Evolutionary conservation across 1,139 yeast genomes (phyloP).

Genomic region (Chernovozyma sophiae-reginae): DNA sequence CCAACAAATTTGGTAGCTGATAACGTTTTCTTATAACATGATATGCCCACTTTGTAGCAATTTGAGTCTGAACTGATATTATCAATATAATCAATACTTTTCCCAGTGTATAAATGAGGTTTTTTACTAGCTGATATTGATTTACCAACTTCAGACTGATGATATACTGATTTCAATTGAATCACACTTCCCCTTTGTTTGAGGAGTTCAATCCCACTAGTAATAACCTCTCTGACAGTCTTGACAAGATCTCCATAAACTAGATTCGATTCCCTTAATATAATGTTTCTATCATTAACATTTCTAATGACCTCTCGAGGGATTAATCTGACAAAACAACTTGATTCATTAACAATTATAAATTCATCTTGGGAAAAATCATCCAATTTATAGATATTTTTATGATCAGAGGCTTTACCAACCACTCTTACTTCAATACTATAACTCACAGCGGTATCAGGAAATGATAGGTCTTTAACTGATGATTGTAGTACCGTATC

Average conservation of each 20-base stretch:
- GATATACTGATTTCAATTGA: slow-evolving; percentile 1
- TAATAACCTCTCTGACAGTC: slow-evolving; percentile 11
- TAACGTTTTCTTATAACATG: slow-evolving; percentile 14
- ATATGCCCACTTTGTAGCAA: background rate
- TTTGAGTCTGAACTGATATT: background rate
- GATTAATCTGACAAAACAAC: slow-evolving; percentile 19
- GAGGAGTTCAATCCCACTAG: slow-evolving; percentile 11
- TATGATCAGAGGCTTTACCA: slow-evolving; percentile 32
- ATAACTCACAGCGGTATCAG: slow-evolving; percentile 33
- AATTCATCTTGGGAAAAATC: slow-evolving; percentile 14
- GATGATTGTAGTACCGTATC: slow-evolving; percentile 4
- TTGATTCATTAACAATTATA: slow-evolving; percentile 20
- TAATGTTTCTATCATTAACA: slow-evolving; percentile 10
- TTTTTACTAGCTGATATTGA: slow-evolving; percentile 9
- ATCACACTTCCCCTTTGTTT: slow-evolving; percentile 11
- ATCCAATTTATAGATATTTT: slow-evolving; percentile 6
- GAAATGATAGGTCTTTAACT: slow-evolving; percentile 21
- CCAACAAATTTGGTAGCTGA: slow-evolving; percentile 22
- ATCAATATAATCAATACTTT: too few relatives aligned
- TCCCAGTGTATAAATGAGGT: slow-evolving; percentile 14
- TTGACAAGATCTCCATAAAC: slow-evolving; percentile 14
- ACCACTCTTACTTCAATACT: slow-evolving; percentile 39
- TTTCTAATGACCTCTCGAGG: slow-evolving; percentile 14
- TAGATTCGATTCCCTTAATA: slow-evolving; percentile 12
- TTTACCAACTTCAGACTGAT: background rate